These are phyloP conservation scores for Aspergillus funiculosus DNA, from an alignment of 495 filamentous ascomycete species.

Conservation along the genomic window DNA sequence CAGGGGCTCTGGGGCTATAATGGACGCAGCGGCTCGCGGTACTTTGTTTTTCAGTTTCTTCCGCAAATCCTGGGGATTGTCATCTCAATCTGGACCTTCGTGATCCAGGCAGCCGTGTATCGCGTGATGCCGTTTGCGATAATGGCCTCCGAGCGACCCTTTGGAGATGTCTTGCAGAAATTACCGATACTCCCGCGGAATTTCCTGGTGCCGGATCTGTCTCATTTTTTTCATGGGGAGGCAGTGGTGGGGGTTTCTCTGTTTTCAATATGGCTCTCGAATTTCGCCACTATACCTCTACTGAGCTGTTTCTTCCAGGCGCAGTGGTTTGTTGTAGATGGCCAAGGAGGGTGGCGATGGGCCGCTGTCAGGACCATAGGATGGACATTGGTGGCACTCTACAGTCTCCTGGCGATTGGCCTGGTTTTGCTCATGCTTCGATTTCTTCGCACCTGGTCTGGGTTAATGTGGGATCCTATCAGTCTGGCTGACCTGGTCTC, in stretches of 20 bases:
- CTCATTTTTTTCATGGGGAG: conserved; percentile 52
- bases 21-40: conserved; percentile 60
- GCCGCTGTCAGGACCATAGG: conserved; percentile 66
- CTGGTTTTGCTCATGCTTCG: conserved; percentile 48
- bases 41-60: conserved; percentile 80
- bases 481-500: conserved; percentile 72
- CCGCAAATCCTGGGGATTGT: conserved; percentile 69
- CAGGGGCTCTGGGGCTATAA: conserved; percentile 61
- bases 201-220: conserved; percentile 55
- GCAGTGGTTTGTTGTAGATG: conserved; percentile 40
- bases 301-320: conserved; percentile 61
- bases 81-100: conserved; percentile 69
- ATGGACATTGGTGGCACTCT: conserved; percentile 72
- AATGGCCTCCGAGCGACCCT: conserved; percentile 55
- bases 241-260: conserved; percentile 49
- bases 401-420: conserved; percentile 58
- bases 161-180: conserved; percentile 34
- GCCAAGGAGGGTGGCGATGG: conserved; percentile 62
- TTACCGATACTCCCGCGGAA: conserved; percentile 42
- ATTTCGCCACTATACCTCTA: conserved; percentile 58
- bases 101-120: conserved; percentile 67
- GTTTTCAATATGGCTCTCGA: conserved; percentile 55
- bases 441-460: conserved; percentile 52
- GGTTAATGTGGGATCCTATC: conserved; percentile 79
- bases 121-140: conserved; percentile 71